These are phyloP conservation scores for Hymenoscyphus infarciens DNA, from an alignment of 2,329 filamentous ascomycete genomes.

Conservation along the genomic window DNA sequence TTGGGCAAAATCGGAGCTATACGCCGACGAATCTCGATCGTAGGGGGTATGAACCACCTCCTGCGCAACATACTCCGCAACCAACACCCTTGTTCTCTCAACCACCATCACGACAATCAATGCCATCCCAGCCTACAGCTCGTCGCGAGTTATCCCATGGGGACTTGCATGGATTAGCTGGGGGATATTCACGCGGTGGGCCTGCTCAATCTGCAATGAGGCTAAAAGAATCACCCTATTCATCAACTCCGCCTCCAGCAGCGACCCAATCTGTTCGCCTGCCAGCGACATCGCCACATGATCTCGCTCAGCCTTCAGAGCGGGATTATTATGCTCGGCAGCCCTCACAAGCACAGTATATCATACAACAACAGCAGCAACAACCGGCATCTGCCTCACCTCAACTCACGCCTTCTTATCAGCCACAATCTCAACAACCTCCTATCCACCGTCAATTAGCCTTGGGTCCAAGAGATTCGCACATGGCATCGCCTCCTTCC, in stretches of 20 bases:
- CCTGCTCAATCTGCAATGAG: conserved; percentile 28
- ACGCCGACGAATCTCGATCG: conserved; percentile 31
- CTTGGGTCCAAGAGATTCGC: conserved; percentile 27
- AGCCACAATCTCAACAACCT: conserved; percentile 26
- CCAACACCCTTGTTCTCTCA: conserved; percentile 30
- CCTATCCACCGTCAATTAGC: conserved; percentile 30
- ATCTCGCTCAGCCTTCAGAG: conserved; percentile 27
- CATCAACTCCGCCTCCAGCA: conserved; percentile 30
- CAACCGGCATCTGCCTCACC: conserved; percentile 29
- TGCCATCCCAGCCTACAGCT: conserved; percentile 27
- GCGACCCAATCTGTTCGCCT: conserved; percentile 22
- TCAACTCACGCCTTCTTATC: conserved; percentile 29
- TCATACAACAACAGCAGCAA: conserved; percentile 27
- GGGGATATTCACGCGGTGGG: conserved; percentile 28
- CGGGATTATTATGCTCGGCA: conserved; percentile 34
- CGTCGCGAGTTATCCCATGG: conserved; percentile 31
- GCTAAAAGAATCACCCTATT: conserved; percentile 35
- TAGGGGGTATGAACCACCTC: conserved; percentile 40
- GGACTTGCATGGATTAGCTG: conserved; percentile 30
- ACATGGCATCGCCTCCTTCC: conserved; percentile 30
- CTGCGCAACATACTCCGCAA: conserved; percentile 32
- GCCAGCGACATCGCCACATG: conserved; percentile 30
- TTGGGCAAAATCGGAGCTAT: conserved; percentile 31
- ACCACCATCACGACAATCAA: conserved; percentile 28
- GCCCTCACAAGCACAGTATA: conserved; percentile 25